phyloP scores from a whole-genome alignment of 495 filamentous ascomycete species.

The Lophiostoma macrostomum region DNA sequence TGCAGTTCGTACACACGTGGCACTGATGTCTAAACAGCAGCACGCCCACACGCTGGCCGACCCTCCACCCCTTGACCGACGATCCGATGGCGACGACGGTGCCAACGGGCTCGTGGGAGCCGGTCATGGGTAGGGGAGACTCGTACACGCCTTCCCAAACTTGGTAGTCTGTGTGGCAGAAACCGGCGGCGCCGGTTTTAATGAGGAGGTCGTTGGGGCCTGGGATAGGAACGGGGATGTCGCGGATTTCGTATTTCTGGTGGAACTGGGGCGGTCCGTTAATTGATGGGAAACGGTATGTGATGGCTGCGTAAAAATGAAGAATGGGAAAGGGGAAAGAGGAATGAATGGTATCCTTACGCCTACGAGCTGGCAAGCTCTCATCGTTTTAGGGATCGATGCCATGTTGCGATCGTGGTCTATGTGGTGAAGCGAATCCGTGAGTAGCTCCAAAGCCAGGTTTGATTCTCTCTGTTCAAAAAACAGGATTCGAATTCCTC shows the following conservation, averaged over 20 bases:
- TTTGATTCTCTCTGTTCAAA: too few species aligned
- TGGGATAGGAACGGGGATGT: constrained; percentile 10
- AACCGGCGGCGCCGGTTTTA: constrained; percentile 84
- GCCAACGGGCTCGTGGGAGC: constrained; percentile 86
- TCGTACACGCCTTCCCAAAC: constrained; percentile 88
- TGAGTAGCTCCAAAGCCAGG: background rate
- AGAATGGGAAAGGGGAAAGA: too few species aligned
- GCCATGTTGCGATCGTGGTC: background rate
- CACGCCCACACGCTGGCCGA: constrained; percentile 78
- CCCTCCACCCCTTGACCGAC: constrained; percentile 59
- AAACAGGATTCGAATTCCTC: too few species aligned
- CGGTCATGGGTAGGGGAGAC: constrained; percentile 69
- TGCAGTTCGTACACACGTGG: constrained; percentile 5
- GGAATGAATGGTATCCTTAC: constrained; percentile 1
- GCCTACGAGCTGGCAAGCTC: constrained; percentile 13
- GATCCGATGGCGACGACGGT: constrained; percentile 72
- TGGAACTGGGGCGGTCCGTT: constrained; percentile 3
- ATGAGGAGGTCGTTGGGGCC: constrained; percentile 68
- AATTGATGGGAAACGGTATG: background rate
- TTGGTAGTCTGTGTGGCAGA: constrained; percentile 80
- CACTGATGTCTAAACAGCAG: constrained; percentile 44
- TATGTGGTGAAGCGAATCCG: background rate
- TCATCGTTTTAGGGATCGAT: constrained; percentile 19
- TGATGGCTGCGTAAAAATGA: too few species aligned
- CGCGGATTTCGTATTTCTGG: background rate